phyloP scores from a whole-genome alignment of 768 basidiomycete genomes.

The Boletus patriciae region DNA sequence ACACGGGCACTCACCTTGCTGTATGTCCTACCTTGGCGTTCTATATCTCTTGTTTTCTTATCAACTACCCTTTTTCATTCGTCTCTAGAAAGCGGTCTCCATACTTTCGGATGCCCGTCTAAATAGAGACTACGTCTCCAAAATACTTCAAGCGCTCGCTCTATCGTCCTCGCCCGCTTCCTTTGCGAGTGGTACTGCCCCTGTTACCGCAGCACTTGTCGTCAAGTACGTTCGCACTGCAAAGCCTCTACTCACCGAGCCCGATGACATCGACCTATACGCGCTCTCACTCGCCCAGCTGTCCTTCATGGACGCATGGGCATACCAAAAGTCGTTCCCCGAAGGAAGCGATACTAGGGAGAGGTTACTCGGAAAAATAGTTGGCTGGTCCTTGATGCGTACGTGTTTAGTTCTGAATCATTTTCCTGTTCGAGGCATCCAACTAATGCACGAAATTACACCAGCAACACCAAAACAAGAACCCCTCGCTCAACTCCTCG shows the following conservation, averaged over 20 bases:
- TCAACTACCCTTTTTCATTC: neutral
- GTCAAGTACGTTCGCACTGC: slow-evolving; percentile 74
- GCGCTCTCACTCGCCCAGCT: slow-evolving; percentile 63
- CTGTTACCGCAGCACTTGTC: slow-evolving; percentile 43
- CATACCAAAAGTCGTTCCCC: slow-evolving; percentile 67
- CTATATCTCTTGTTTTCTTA: neutral
- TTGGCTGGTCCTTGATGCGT: slow-evolving; percentile 73
- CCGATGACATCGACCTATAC: slow-evolving; percentile 71
- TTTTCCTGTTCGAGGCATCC: neutral
- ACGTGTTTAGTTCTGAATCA: slow-evolving; percentile 32
- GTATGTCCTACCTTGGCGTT: slow-evolving; percentile 43
- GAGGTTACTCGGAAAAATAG: slow-evolving; percentile 55
- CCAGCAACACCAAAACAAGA: slow-evolving; percentile 59
- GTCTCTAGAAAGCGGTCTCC: slow-evolving; percentile 60
- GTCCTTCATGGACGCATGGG: slow-evolving; percentile 72
- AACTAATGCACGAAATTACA: neutral
- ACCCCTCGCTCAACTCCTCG: slow-evolving; percentile 61
- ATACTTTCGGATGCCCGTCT: slow-evolving; percentile 73
- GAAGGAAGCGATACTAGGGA: slow-evolving; percentile 55
- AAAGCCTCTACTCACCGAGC: slow-evolving; percentile 68
- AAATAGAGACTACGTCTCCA: slow-evolving; percentile 74
- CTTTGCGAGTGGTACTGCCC: slow-evolving; percentile 11
- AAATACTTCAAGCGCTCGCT: slow-evolving; percentile 63
- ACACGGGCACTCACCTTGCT: slow-evolving; percentile 61
- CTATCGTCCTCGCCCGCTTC: slow-evolving; percentile 44